These are phyloP conservation scores for Deuterostichococcus epilithicus DNA, from an alignment of 139 green algal genomes.

Conservation along the genomic window DNA sequence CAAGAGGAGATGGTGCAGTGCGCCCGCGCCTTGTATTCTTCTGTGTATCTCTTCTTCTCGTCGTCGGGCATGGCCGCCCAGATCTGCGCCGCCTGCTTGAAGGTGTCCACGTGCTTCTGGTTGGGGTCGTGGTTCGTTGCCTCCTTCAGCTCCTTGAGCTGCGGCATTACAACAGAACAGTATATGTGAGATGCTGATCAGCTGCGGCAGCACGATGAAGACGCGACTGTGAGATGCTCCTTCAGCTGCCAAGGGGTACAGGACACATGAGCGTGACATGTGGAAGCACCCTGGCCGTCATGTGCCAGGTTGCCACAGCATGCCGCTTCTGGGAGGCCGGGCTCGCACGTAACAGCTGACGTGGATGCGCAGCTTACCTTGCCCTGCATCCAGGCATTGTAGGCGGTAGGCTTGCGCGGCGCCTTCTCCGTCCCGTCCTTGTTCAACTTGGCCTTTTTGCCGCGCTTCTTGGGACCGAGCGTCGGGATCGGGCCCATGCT, in stretches of 20 bases:
- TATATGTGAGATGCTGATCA: too few relatives aligned
- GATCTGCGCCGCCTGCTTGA: neutral
- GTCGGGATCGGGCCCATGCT: neutral
- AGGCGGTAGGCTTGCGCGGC: neutral
- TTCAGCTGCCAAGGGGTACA: neutral
- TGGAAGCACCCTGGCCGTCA: too few relatives aligned
- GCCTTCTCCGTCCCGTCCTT: neutral
- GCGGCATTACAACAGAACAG: too few relatives aligned
- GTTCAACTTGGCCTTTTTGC: neutral
- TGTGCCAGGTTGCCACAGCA: too few relatives aligned
- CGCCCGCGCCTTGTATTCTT: neutral
- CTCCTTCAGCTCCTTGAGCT: slow-evolving; percentile 1
- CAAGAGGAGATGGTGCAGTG: neutral
- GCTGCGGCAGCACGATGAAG: too few relatives aligned
- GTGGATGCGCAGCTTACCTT: neutral
- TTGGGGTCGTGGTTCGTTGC: neutral
- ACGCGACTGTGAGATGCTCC: too few relatives aligned
- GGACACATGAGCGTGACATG: neutral
- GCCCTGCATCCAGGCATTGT: neutral
- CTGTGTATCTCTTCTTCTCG: neutral
- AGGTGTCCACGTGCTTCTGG: neutral
- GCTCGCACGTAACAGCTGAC: too few relatives aligned
- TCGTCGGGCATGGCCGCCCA: neutral
- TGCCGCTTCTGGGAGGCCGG: too few relatives aligned
- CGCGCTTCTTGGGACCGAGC: neutral